Conservation (phyloP, 345 rosid species). For the Mangifera indica region DNA sequence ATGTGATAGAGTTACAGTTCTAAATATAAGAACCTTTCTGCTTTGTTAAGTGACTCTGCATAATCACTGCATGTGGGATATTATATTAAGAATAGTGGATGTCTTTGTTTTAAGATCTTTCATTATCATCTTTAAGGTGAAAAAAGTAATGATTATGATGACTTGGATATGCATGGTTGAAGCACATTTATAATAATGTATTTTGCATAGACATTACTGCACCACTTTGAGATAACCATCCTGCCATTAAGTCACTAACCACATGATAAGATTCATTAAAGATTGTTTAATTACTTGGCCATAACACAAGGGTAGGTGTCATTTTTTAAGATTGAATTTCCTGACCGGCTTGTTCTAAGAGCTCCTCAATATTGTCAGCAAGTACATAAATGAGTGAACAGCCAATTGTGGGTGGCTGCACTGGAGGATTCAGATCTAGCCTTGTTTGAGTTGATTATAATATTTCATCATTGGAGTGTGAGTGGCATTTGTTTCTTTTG, state of each 20-base stretch:
- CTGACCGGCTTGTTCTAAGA: neutral
- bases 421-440: neutral
- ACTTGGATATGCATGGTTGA: neutral
- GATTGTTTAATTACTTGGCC: neutral
- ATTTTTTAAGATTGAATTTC: neutral
- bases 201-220: neutral
- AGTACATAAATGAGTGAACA: no score
- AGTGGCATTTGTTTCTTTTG: neutral
- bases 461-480: neutral
- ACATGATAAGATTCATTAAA: conserved; percentile 2
- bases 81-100: neutral
- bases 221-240: conserved; percentile 5
- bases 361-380: neutral
- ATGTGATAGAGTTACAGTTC: no score
- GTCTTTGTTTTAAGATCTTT: neutral
- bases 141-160: neutral
- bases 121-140: neutral
- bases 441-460: neutral
- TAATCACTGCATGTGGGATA: neutral
- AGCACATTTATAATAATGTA: neutral
- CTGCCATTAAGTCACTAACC: conserved; percentile 16
- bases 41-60: neutral
- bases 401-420: neutral
- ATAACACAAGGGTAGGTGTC: neutral
- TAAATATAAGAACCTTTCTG: no score